Conservation (phyloP, 805 yeast species). For the Wickerhamiella cacticola region DNA sequence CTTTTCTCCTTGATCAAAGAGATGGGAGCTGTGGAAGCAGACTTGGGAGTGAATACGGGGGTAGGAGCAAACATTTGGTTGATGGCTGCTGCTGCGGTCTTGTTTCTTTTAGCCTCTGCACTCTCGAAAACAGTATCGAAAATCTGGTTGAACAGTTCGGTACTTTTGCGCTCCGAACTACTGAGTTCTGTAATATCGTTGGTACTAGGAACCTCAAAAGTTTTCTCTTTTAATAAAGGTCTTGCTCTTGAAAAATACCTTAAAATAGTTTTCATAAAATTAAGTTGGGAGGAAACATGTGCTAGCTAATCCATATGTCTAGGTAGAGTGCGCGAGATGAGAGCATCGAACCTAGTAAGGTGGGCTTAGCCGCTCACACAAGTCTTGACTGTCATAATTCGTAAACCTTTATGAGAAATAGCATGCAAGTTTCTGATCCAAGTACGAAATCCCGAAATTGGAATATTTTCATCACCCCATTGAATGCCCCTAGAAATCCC, state of each 20-base stretch:
- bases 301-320: background rate
- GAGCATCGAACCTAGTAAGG: too few species aligned
- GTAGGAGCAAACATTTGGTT: background rate
- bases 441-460: too few species aligned
- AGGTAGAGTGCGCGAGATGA: background rate
- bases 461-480: too few species aligned
- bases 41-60: background rate
- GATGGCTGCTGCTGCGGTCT: background rate
- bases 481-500: too few species aligned
- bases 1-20: background rate
- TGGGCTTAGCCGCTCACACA: too few species aligned
- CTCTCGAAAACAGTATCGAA: constrained; percentile 1
- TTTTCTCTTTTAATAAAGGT: background rate
- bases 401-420: too few species aligned
- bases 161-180: background rate
- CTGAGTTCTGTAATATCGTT: background rate
- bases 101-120: background rate
- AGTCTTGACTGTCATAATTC: too few species aligned
- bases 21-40: background rate
- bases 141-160: constrained; percentile 4
- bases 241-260: background rate
- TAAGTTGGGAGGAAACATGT: background rate
- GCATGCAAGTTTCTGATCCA: too few species aligned
- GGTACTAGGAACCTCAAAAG: background rate
- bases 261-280: background rate